Percentiles rank a stretch among this genome's conserved stretches.
These are phyloP conservation scores for Populus alba DNA, from an alignment of 345 rosid species.

Conservation along the genomic window DNA sequence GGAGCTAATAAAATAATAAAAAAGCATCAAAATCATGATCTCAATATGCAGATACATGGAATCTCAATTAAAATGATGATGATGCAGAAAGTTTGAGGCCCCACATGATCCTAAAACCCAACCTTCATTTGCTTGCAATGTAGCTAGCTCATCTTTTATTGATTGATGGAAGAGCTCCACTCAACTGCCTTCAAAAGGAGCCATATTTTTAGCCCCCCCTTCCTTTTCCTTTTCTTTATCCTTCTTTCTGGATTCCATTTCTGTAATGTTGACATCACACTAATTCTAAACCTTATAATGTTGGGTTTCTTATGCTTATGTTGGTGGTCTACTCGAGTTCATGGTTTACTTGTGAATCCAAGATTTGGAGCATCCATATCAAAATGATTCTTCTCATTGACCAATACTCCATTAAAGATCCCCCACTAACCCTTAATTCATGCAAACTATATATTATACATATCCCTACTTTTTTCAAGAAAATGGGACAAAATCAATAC, in stretches of 20 bases:
- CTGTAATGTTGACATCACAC: neutral
- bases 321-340: neutral
- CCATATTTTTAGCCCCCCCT: neutral
- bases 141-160: neutral
- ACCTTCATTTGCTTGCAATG: neutral
- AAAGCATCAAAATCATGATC: neutral
- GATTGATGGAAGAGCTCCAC: slow-evolving; percentile 4
- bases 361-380: slow-evolving; percentile 1
- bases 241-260: neutral
- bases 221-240: neutral
- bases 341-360: neutral
- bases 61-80: neutral
- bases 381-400: neutral
- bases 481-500: neutral
- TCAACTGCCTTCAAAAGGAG: neutral
- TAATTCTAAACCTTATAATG: neutral
- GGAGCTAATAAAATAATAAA: neutral
- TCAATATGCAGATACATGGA: neutral
- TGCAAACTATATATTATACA: neutral
- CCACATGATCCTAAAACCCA: neutral
- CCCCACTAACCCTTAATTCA: neutral
- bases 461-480: fast-evolving
- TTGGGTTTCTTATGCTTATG: neutral
- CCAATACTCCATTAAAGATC: neutral
- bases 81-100: neutral